These are phyloP conservation scores for Puccinia polysora DNA, from an alignment of 1,284 basidiomycete species.

Conservation along the genomic window DNA sequence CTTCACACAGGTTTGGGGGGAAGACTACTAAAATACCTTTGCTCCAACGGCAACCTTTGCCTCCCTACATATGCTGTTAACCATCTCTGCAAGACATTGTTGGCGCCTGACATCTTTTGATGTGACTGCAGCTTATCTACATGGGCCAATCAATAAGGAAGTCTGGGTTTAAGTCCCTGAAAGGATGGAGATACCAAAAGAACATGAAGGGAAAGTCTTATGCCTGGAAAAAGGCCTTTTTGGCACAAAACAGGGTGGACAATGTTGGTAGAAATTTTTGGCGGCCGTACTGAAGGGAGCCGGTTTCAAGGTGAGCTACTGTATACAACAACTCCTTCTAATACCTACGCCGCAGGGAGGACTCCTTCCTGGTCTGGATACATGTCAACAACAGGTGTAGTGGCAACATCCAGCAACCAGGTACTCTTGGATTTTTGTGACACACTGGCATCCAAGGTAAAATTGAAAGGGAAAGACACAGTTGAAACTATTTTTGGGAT, in stretches of 20 bases:
- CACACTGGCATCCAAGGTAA: no score
- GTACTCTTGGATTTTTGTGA: no score
- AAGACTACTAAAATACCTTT: conserved; percentile 10
- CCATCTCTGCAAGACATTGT: not conserved
- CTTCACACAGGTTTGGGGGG: not conserved
- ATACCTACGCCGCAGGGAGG: not conserved
- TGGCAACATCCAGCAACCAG: no score
- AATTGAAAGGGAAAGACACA: no score
- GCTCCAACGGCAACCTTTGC: conserved; percentile 21
- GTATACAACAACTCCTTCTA: not conserved
- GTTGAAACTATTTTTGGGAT: no score
- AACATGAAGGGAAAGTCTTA: not conserved
- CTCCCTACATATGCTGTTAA: not conserved
- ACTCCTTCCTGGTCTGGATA: not conserved
- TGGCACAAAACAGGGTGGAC: no score
- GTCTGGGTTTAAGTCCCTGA: not conserved
- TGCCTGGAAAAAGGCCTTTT: not conserved
- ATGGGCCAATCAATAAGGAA: conserved; percentile 25
- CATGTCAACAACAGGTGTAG: not conserved
- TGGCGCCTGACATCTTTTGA: conserved; percentile 21
- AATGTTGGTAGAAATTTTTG: not conserved
- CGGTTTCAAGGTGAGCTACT: not conserved
- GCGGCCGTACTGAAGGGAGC: not conserved
- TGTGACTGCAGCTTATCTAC: conserved; percentile 19
- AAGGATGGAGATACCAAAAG: not conserved